A percentile compares a stretch with the other conserved stretches of the same genome.
Evolutionary conservation across 495 filamentous ascomycete species (phyloP).

Genomic region (Aspergillus taichungensis): DNA sequence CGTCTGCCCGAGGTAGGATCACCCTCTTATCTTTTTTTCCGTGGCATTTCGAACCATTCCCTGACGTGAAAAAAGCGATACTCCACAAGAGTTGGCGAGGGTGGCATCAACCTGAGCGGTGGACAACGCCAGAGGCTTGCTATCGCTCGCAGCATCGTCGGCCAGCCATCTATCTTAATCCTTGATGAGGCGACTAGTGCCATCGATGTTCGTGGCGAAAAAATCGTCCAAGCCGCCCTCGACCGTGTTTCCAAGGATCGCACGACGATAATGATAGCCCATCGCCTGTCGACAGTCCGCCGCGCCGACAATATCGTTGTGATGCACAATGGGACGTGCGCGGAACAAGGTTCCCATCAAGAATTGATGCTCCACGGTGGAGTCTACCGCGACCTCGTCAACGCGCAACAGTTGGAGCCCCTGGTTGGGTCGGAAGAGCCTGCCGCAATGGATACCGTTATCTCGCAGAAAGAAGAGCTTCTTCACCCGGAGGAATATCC

Average conservation of each 20-base stretch:
- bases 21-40: not conserved
- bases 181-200: constrained; percentile 46
- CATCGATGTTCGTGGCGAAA: constrained; percentile 41
- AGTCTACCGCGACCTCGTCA: constrained; percentile 35
- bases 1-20: constrained; percentile 19
- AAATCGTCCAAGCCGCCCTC: constrained; percentile 38
- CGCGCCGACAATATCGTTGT: constrained; percentile 46
- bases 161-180: constrained; percentile 71
- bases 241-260: constrained; percentile 28
- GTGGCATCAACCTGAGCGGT: constrained; percentile 27
- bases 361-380: constrained; percentile 27
- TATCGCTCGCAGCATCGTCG: constrained; percentile 72
- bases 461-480: constrained; percentile 32
- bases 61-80: constrained; percentile 36
- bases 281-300: constrained; percentile 48
- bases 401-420: constrained; percentile 20
- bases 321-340: constrained; percentile 32
- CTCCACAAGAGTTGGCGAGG: constrained; percentile 26
- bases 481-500: constrained; percentile 18
- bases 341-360: constrained; percentile 44
- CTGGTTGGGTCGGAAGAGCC: constrained; percentile 5
- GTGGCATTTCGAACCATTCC: not conserved
- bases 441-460: constrained; percentile 14
- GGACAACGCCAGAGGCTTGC: constrained; percentile 54
- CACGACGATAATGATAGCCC: constrained; percentile 45